Base-by-base conservation (phyloP, 331 rosid genomes). In the Acacia concinna region DNA sequence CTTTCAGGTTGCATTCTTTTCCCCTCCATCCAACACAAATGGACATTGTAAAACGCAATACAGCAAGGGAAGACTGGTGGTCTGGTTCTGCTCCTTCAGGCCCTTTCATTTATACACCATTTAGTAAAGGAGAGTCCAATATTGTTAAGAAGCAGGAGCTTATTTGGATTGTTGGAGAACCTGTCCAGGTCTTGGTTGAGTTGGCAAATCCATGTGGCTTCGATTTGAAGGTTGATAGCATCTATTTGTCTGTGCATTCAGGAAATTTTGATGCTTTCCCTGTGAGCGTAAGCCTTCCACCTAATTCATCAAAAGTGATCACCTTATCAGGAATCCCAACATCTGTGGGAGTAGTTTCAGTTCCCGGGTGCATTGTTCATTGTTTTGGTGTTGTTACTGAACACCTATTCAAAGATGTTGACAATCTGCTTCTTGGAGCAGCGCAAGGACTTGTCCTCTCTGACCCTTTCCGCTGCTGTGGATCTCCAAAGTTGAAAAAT, bases 341-440 rank as follows among this genome's bases (percentile, higher is more conserved):
- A 81, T 87, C 92, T 76, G 94, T 85, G 60, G 99, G 99, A 72
- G 84, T 85, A 21, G 90, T 96, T 80, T 83, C 91, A 41, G 84
- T 93, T 82, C 99, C 97, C 69, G 99, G 98, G 74, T 96, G 99
- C 80, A 91, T 87, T 47, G 97, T 91, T 64, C 99, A 90, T 85
- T 96, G 98, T 86, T 93, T 96, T 81, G 98, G 99, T 86, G 99
- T 93, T 57, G 90, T 96, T 76, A 96, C 99, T 37, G 98, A 96
- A 73, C 99, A 96, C 86, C 86, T 93, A 73, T 96, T 96, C 74
- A 93, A 82, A 86, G 99, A 96, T 88, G 99, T 96, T 83, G 98
- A 96, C 86, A 91, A 91, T 89, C 89, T 96, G 81, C 97, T 96
- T 60, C 94, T 90, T 76, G 99, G 98, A 84, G 98, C 96, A 28